Evolutionary conservation across 2,329 filamentous ascomycete species (phyloP), one percentile per base, ranked within the genome.

Genomic region (Sphaceloma murrayae): DNA sequence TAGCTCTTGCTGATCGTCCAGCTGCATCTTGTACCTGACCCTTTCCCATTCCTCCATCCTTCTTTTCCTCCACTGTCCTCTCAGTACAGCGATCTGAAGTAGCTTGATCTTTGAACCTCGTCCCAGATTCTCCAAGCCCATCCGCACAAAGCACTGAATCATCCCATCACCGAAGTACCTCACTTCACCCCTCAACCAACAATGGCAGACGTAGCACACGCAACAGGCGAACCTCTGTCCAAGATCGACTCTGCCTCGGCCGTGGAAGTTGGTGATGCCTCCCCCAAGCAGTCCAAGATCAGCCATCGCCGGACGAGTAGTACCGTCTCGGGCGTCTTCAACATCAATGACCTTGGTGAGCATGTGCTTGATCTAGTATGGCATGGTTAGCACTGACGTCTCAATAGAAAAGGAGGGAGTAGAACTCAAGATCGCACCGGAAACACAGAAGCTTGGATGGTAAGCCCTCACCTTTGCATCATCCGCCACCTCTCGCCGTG

Each of bases 361-460:
- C 66, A 11, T 11, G 33, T 21, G 33, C 33, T 19, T n/a, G n/a
- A n/a, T n/a, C n/a, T n/a, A n/a, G n/a, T n/a, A n/a, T n/a, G n/a
- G n/a, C n/a, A 11, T 43, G 38, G 39, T 39, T 31, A 32, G 32
- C 29, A 19, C 16, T 7, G 7, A 4, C 17, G 18, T 18, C 14
- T 7, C 22, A 43, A 52, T 62, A 93, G 86, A 88, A 67, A 78
- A 78, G 59, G 77, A 85, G 58, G 74, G 74, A 46, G 80, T 77
- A 54, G 75, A 83, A 50, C 71, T 94, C 47, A 61, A 79, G 57
- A 80, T 94, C 56, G 79, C 85, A 27, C 72, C 77, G 48, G 85
- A 94, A 67, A 93, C 86, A 45, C 86, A 93, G 64, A 82, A 80
- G 67, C 82, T 87, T 48, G 85, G 85, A 65, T 94, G 86, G 85